These are phyloP conservation scores for Helotiales sp. DNA, from an alignment of 2,329 filamentous ascomycete species.

Conservation along the genomic window DNA sequence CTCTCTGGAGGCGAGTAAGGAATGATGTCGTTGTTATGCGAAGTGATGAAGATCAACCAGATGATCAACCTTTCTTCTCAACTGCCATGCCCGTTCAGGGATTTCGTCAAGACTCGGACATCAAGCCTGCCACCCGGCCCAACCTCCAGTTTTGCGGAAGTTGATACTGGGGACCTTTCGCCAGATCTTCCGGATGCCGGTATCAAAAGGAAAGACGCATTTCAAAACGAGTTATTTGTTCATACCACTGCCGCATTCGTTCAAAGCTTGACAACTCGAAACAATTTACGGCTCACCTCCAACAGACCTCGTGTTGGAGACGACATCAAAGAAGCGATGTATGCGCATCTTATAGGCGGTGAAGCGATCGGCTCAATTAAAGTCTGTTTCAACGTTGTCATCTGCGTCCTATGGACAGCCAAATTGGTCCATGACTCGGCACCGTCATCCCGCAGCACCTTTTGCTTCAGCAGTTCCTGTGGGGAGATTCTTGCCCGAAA, in stretches of 20 bases:
- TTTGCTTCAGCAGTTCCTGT: not conserved
- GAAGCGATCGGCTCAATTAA: conserved; percentile 7
- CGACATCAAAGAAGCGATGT: not conserved
- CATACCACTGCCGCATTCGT: not conserved
- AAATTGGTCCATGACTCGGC: not conserved
- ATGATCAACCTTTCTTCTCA: conserved; percentile 3
- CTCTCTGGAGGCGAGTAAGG: not conserved
- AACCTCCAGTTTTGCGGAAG: not conserved
- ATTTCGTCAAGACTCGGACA: not conserved
- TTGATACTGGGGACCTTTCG: not conserved
- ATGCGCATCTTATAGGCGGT: conserved; percentile 6
- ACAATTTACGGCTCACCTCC: not conserved
- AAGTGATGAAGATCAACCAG: conserved; percentile 9
- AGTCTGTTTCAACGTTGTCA: conserved; percentile 1
- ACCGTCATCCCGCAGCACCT: conserved; percentile 1
- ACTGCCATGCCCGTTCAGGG: not conserved
- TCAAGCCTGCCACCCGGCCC: not conserved
- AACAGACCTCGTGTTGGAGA: not conserved
- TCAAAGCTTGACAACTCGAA: conserved; percentile 5
- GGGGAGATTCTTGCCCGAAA: not conserved
- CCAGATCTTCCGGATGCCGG: conserved; percentile 3
- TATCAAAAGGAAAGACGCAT: not conserved
- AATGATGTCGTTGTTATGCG: conserved; percentile 6
- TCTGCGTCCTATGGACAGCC: conserved; percentile 2
- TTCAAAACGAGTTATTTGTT: conserved; percentile 4